phyloP scores from a whole-genome alignment of 306 rosid species.

The Cicer chorassanicum region DNA sequence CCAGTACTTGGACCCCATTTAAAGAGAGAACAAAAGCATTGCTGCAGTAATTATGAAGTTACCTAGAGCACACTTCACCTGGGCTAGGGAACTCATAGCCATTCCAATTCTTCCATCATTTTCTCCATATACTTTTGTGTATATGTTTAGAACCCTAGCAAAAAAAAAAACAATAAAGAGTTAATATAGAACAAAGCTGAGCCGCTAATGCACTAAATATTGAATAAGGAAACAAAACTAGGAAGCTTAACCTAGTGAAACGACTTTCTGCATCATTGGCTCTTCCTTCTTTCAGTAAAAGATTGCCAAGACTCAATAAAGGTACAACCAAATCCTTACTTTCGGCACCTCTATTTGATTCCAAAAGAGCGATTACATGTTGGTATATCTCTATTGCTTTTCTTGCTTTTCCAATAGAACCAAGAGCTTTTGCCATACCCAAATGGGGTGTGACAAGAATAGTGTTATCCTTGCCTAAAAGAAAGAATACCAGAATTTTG shows the following conservation, averaged over 20 bases:
- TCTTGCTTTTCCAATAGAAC: constrained; percentile 64
- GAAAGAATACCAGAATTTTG: constrained; percentile 26
- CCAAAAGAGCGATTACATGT: constrained; percentile 61
- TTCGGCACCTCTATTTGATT: constrained; percentile 73
- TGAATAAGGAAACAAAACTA: constrained; percentile 26
- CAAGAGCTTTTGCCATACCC: constrained; percentile 79
- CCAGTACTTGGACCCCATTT: constrained; percentile 4
- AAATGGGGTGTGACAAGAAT: constrained; percentile 75
- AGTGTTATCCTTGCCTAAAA: constrained; percentile 63
- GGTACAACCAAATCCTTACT: constrained; percentile 79
- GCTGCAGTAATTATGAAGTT: constrained; percentile 32
- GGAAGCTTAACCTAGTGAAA: constrained; percentile 67
- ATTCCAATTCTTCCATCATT: constrained; percentile 86
- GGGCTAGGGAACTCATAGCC: constrained; percentile 86
- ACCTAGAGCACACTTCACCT: constrained; percentile 85
- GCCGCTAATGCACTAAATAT: constrained; percentile 16
- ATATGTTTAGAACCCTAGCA: constrained; percentile 68
- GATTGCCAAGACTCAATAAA: constrained; percentile 78
- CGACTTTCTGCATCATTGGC: constrained; percentile 72
- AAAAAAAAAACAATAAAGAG: constrained; percentile 26
- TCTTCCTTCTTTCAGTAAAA: constrained; percentile 80
- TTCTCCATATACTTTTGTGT: constrained; percentile 72
- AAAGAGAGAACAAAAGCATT: background rate
- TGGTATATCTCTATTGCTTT: constrained; percentile 71
- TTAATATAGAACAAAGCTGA: constrained; percentile 38